Base-by-base conservation (phyloP, 148 eudicot species). In the Hydrangea macrophylla region DNA sequence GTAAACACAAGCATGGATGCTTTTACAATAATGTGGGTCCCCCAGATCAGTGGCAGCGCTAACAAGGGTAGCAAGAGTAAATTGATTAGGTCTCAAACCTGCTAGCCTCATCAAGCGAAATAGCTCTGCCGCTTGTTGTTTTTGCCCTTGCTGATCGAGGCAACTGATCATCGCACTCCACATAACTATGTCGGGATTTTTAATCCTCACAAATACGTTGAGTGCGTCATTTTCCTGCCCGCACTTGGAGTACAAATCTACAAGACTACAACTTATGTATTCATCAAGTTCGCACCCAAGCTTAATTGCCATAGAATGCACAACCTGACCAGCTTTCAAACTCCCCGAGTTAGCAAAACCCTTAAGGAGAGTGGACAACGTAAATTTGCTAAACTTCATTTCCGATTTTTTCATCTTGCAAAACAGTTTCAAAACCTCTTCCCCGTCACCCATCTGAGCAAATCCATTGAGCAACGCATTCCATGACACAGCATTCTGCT, bases 201-300 rank as follows among this genome's bases (percentile, higher is more conserved):
- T 74, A 6, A 74, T 63, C 50, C 62, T 64, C 42, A 13, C 27
- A 54, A 83, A 83, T 30, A 77, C 79, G 30, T 69, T 74, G 2
- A 76, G 70, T 4, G 83, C 83, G 37, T 71, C 75, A 74, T 63
- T 60, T 55, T 62, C 75, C 26, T 64, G 39, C 50, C 77, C 81
- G 65, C 83, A 74, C 61, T 79, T 79, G 6, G 81, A 79, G 70
- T 83, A 83, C 83, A 83, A 67, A 68, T 79, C 71, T n/a, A 83
- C 68, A 57, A 83, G 76, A 50, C 76, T 76, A 68, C 77, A 79
- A 62, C 79, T 74, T 9, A 79, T 67, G 68, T 70, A 79, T 56
- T 71, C 71, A 74, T 79, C 81, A 42, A 40, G 62, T 58, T 82
- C 83, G 68, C 70, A 63, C 32, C 81, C 86, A 54, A 69, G 33